A percentile compares a stretch with the other conserved stretches of the same genome.
Evolutionary conservation across 208 protist genomes (phyloP).

Genomic region (Leishmania gerbilli): DNA sequence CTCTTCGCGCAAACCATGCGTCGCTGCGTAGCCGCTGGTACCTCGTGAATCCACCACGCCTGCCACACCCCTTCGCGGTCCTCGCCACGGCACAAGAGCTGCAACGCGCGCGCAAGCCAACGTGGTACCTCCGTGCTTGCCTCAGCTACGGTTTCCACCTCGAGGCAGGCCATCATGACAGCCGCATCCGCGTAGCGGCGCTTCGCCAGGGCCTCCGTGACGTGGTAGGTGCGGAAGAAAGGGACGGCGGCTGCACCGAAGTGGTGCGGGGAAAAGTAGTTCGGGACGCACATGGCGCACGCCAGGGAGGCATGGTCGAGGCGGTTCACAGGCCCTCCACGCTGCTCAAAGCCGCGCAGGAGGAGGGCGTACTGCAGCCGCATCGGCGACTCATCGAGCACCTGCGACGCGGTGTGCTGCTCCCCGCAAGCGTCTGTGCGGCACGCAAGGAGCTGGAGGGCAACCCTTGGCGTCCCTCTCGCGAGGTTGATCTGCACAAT

Average conservation of each 20-base stretch:
- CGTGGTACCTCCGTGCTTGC: neutral
- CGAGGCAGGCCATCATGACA: slow-evolving; percentile 55
- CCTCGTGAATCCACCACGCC: slow-evolving; percentile 43
- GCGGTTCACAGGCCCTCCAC: slow-evolving; percentile 22
- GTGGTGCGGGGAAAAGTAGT: slow-evolving; percentile 70
- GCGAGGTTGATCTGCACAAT: slow-evolving; percentile 28
- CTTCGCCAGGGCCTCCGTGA: slow-evolving; percentile 48
- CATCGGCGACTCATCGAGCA: slow-evolving; percentile 6
- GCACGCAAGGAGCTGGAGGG: slow-evolving; percentile 31
- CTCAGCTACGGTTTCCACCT: slow-evolving; percentile 5
- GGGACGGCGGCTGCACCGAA: slow-evolving; percentile 55
- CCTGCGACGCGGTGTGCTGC: slow-evolving; percentile 2
- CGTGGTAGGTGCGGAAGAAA: slow-evolving; percentile 72
- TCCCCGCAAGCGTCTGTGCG: slow-evolving; percentile 17
- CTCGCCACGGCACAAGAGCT: slow-evolving; percentile 47
- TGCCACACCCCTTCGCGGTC: slow-evolving; percentile 56
- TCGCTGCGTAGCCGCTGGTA: slow-evolving; percentile 34
- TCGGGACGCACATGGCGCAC: slow-evolving; percentile 47
- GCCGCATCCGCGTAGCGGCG: slow-evolving; percentile 53
- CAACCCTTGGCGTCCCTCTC: neutral
- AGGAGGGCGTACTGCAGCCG: slow-evolving; percentile 75
- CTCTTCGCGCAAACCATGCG: slow-evolving; percentile 38
- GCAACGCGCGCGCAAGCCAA: slow-evolving; percentile 27
- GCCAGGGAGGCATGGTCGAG: slow-evolving; percentile 40
- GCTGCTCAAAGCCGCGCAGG: slow-evolving; percentile 53